A percentile compares a stretch with the other conserved stretches of the same genome.
These are phyloP conservation scores for Trichodelitschia bisporula DNA, from an alignment of 495 filamentous ascomycete genomes.

Conservation along the genomic window DNA sequence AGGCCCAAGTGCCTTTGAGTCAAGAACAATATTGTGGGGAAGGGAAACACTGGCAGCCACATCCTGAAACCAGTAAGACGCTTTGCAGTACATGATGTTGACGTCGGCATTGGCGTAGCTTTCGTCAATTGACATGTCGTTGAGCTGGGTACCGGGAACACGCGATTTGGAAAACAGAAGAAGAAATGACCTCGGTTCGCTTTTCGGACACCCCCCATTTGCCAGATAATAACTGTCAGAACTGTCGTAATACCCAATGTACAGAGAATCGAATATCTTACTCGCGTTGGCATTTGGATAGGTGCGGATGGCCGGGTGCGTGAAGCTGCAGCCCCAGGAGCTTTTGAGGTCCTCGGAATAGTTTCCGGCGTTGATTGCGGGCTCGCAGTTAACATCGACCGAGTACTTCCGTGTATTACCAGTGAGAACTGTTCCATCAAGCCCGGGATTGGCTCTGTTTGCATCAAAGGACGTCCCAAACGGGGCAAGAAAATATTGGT, in stretches of 20 bases:
- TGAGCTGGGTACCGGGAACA: too few relatives aligned
- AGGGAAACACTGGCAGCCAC: constrained; percentile 12
- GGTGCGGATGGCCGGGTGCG: too few relatives aligned
- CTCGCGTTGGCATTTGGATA: too few relatives aligned
- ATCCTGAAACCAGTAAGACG: constrained; percentile 16
- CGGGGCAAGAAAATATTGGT: constrained; percentile 14
- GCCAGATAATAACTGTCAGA: too few relatives aligned
- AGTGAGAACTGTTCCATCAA: constrained; percentile 9
- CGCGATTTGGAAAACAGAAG: too few relatives aligned
- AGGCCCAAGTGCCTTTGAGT: constrained; percentile 4
- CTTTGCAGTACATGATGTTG: constrained; percentile 17
- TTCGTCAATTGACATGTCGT: constrained; percentile 1
- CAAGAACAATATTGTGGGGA: constrained; percentile 2
- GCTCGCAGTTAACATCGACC: constrained; percentile 16
- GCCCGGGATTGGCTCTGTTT: not conserved
- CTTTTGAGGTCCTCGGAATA: not conserved
- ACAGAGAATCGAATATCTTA: too few relatives aligned
- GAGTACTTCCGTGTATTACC: constrained; percentile 12
- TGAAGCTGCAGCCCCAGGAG: not conserved
- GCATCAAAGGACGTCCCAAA: too few relatives aligned
- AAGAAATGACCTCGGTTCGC: too few relatives aligned
- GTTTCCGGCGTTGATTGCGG: constrained; percentile 3
- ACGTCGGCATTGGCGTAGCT: too few relatives aligned
- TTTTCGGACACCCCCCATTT: not conserved
- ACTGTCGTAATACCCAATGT: too few relatives aligned